Conservation (phyloP, 176 grass and related monocot genomes). For the Musa beccarii region DNA sequence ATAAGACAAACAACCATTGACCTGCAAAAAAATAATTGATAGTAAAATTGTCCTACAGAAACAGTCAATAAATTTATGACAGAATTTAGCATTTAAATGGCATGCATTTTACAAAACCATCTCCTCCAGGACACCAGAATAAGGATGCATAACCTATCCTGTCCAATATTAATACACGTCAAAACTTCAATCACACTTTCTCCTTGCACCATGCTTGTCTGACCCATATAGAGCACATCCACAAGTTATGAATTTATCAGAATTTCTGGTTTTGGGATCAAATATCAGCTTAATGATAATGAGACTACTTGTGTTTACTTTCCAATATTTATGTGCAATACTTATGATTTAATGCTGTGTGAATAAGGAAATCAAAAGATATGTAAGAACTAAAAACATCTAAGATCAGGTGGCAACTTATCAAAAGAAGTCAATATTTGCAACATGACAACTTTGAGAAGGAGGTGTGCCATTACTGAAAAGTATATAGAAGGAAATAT, state of each 20-base stretch:
- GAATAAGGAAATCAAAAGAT: too few relatives aligned
- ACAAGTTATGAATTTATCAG: too few relatives aligned
- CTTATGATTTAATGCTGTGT: too few relatives aligned
- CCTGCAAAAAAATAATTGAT: conserved; percentile 28
- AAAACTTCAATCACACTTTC: not conserved
- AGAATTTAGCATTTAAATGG: too few relatives aligned
- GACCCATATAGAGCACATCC: too few relatives aligned
- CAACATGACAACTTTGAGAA: not conserved
- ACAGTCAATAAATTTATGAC: too few relatives aligned
- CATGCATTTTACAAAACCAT: not conserved
- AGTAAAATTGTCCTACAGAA: not conserved
- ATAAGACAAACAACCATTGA: conserved; percentile 76
- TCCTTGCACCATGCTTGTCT: not conserved
- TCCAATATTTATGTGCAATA: too few relatives aligned
- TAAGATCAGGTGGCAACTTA: not conserved
- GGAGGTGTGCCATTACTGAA: not conserved
- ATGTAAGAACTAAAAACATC: too few relatives aligned
- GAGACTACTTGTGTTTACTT: too few relatives aligned
- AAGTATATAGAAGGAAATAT: not conserved
- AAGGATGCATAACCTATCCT: not conserved
- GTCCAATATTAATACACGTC: not conserved
- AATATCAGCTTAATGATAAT: too few relatives aligned
- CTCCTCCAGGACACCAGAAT: not conserved
- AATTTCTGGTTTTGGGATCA: too few relatives aligned
- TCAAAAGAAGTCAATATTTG: not conserved